These are phyloP conservation scores for Nitzschia putrida DNA, from an alignment of 108 stramenopile species.

Conservation along the genomic window DNA sequence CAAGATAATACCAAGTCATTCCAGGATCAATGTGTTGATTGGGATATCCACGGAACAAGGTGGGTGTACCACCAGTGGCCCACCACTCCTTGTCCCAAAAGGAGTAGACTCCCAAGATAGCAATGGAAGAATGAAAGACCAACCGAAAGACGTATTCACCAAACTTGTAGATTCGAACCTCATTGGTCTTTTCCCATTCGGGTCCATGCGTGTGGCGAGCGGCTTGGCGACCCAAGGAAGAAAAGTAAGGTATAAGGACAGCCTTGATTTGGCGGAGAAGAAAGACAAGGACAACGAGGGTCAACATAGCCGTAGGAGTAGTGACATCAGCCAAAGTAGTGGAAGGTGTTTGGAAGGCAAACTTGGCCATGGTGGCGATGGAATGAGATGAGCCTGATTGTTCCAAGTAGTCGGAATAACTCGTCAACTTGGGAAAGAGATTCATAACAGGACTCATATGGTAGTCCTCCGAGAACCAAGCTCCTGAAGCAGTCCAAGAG, in stretches of 20 bases:
- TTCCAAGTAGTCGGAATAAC: constrained; percentile 23
- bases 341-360: constrained; percentile 56
- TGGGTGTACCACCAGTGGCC: constrained; percentile 51
- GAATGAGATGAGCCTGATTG: constrained; percentile 2
- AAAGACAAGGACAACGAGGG: constrained; percentile 45
- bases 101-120: constrained; percentile 55
- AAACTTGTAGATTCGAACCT: constrained; percentile 73
- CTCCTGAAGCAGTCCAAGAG: constrained; percentile 6
- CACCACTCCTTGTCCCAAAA: constrained; percentile 76
- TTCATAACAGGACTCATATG: constrained; percentile 11
- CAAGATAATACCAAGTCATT: constrained; percentile 87
- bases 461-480: constrained; percentile 34
- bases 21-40: constrained; percentile 68
- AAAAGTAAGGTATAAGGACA: constrained; percentile 62
- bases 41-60: constrained; percentile 61
- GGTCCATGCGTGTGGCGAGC: constrained; percentile 67
- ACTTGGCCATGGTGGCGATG: constrained; percentile 27
- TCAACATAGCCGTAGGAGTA: constrained; percentile 40
- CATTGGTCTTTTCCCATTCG: constrained; percentile 61
- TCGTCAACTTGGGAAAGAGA: constrained; percentile 22
- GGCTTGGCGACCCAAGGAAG: constrained; percentile 49
- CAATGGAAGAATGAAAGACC: constrained; percentile 66
- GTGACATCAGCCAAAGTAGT: constrained; percentile 46
- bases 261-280: constrained; percentile 59
- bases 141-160: constrained; percentile 89